These are phyloP conservation scores for Paraconiothyrium brasiliense DNA, from an alignment of 2,329 filamentous ascomycete species.

Conservation along the genomic window DNA sequence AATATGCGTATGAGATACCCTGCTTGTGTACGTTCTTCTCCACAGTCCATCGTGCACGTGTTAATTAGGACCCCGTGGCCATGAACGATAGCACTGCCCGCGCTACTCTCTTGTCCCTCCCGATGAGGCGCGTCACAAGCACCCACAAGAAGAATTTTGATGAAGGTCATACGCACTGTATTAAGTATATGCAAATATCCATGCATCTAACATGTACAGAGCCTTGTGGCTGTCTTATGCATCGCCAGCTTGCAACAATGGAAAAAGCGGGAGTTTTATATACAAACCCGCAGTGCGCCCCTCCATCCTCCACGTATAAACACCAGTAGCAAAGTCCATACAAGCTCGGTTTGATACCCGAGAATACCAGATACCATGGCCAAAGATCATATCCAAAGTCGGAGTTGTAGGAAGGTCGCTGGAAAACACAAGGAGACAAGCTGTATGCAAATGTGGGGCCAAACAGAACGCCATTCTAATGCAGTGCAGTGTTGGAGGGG, in stretches of 20 bases:
- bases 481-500: slow-evolving; percentile 12
- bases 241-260: background rate
- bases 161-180: slow-evolving; percentile 1
- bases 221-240: background rate
- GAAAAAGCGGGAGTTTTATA: slow-evolving; percentile 11
- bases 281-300: slow-evolving; percentile 10
- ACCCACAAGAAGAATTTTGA: too few species aligned
- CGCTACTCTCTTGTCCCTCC: background rate
- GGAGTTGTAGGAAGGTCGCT: slow-evolving; percentile 3
- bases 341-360: background rate
- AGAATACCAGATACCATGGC: background rate
- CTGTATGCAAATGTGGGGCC: background rate
- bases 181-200: slow-evolving; percentile 12
- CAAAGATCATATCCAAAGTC: background rate
- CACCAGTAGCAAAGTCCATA: slow-evolving; percentile 1
- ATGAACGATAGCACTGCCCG: background rate
- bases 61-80: too few species aligned
- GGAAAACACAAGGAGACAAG: slow-evolving; percentile 4
- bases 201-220: slow-evolving; percentile 11
- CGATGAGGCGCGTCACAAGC: background rate
- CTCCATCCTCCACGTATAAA: background rate
- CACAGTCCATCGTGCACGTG: too few species aligned
- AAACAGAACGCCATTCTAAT: slow-evolving; percentile 14
- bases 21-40: too few species aligned
- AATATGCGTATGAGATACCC: too few species aligned